A percentile compares a stretch with the other conserved stretches of the same genome.
Conservation (phyloP, 495 filamentous ascomycete species). For the Penicillium argentinense region DNA sequence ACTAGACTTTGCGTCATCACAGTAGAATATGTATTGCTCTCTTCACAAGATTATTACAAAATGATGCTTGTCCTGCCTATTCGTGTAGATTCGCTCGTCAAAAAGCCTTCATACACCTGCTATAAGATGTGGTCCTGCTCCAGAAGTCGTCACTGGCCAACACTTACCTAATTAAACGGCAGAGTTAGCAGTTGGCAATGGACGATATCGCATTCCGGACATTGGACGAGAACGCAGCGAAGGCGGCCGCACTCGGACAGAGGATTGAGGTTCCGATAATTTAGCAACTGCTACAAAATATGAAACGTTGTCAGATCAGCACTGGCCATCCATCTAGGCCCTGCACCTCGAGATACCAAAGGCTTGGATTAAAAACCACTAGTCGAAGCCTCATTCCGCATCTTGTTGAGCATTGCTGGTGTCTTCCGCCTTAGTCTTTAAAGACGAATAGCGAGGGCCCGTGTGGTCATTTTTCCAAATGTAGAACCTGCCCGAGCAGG, state of each 20-base stretch:
- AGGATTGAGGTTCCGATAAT: background rate
- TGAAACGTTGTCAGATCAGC: background rate
- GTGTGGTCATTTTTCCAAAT: too few species aligned
- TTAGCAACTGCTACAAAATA: background rate
- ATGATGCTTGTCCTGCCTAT: background rate
- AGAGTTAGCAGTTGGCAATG: background rate
- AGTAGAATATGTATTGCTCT: conserved; percentile 11
- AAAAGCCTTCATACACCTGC: background rate
- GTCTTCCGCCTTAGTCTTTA: too few species aligned
- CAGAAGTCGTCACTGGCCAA: background rate
- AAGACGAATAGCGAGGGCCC: too few species aligned
- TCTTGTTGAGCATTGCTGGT: too few species aligned
- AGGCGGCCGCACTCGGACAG: too few species aligned
- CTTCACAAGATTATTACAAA: too few species aligned
- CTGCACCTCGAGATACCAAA: too few species aligned
- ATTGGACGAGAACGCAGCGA: background rate
- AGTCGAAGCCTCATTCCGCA: too few species aligned
- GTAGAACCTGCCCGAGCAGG: too few species aligned
- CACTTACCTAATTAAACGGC: background rate
- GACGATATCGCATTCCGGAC: background rate
- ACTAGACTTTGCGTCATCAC: conserved; percentile 15
- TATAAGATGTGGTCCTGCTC: background rate
- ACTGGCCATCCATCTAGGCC: too few species aligned
- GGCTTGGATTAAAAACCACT: too few species aligned
- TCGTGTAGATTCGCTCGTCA: background rate